phyloP scores from a whole-genome alignment of 148 eudicot genomes.

The Rheum nobile region DNA sequence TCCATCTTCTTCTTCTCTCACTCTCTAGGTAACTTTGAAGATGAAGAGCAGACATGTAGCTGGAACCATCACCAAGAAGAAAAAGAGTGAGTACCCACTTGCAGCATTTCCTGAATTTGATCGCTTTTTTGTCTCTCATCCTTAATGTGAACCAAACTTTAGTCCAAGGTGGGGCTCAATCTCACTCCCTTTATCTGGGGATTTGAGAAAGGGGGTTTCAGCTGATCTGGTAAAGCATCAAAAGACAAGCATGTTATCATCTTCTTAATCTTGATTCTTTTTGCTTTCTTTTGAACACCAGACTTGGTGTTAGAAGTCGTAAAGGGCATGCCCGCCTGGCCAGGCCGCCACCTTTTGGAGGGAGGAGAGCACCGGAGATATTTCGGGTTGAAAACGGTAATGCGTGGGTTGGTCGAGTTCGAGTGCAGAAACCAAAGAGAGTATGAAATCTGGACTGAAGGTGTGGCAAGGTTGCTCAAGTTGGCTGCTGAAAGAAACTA shows the following conservation, averaged over 20 bases:
- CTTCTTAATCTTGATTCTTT: conserved; percentile 1
- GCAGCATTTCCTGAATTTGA: not conserved
- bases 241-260: conserved; percentile 3
- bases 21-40: conserved; percentile 56
- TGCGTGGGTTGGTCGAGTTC: conserved; percentile 53
- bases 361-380: conserved; percentile 50
- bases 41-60: conserved; percentile 84
- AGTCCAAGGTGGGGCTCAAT: conserved; percentile 4
- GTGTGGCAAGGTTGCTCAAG: conserved; percentile 51
- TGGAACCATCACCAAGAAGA: conserved; percentile 67
- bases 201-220: not conserved
- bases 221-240: conserved; percentile 3
- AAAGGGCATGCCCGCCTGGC: conserved; percentile 63
- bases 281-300: conserved; percentile 17
- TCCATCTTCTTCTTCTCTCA: not conserved
- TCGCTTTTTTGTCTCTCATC: not conserved
- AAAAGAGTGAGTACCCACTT: conserved; percentile 41
- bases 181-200: not conserved
- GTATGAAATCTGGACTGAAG: conserved; percentile 63
- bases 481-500: conserved; percentile 34
- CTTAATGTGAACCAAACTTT: not conserved
- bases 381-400: conserved; percentile 59
- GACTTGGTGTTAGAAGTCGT: conserved; percentile 60
- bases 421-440: conserved; percentile 63
- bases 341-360: conserved; percentile 49